Conservation (phyloP, 306 rosid genomes). For the Crataegus laevigata region DNA sequence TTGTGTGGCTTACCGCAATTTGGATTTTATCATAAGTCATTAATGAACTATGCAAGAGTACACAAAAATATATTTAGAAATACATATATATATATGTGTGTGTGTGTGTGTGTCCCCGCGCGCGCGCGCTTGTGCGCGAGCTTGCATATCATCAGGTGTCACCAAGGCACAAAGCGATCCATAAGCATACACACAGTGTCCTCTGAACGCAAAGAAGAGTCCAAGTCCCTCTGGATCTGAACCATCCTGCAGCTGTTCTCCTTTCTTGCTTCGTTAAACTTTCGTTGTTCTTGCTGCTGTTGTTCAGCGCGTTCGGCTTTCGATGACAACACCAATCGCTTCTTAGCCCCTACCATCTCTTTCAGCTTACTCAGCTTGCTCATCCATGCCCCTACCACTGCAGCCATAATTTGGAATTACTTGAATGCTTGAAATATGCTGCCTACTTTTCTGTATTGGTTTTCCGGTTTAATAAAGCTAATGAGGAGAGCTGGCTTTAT, state of each 20-base stretch:
- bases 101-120: background rate
- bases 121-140: no score
- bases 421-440: no score
- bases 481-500: background rate
- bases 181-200: conserved; percentile 60
- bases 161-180: conserved; percentile 83
- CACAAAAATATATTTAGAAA: background rate
- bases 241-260: background rate
- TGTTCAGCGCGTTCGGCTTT: conserved; percentile 27
- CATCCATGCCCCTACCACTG: conserved; percentile 54
- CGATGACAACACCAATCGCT: conserved; percentile 10
- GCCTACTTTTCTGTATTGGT: no score
- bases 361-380: conserved; percentile 53
- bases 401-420: conserved; percentile 37
- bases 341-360: conserved; percentile 36
- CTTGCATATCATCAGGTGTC: conserved; percentile 8
- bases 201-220: conserved; percentile 47
- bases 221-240: conserved; percentile 2
- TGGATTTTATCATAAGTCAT: no score
- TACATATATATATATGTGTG: no score
- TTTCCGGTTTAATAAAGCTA: background rate
- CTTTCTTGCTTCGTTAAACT: background rate
- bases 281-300: background rate
- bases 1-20: no score
- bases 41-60: background rate